These are phyloP conservation scores for Globisporangium heterothallicum DNA, from an alignment of 352 stramenopile species.

Conservation along the genomic window DNA sequence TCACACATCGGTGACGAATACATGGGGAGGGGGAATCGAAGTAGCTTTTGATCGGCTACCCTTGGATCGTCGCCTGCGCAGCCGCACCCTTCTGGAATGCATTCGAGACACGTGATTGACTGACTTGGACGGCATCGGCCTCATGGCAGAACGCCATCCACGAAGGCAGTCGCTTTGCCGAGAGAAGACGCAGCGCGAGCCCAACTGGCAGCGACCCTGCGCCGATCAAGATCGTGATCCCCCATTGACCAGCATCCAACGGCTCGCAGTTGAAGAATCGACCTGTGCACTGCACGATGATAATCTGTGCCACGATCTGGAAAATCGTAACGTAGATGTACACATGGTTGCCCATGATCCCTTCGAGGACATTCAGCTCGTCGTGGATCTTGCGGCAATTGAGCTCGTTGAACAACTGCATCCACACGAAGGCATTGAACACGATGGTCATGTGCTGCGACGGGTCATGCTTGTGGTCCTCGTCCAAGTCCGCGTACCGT, in stretches of 20 bases:
- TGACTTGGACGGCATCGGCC: slow-evolving; percentile 32
- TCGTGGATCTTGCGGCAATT: slow-evolving; percentile 83
- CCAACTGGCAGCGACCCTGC: slow-evolving; percentile 41
- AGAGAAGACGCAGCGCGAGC: slow-evolving; percentile 42
- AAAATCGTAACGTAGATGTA: slow-evolving; percentile 90
- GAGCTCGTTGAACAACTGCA: slow-evolving; percentile 92
- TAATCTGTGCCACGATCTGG: slow-evolving; percentile 89
- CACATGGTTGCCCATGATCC: slow-evolving; percentile 87
- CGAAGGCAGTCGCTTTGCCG: slow-evolving; percentile 32
- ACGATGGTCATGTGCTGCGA: slow-evolving; percentile 94
- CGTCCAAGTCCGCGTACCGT: slow-evolving; percentile 27
- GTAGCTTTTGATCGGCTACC: neutral
- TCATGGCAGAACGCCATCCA: slow-evolving; percentile 63
- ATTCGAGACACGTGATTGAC: slow-evolving; percentile 24
- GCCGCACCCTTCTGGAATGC: slow-evolving; percentile 26
- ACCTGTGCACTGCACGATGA: slow-evolving; percentile 95
- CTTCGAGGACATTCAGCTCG: slow-evolving; percentile 90
- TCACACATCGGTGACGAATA: too few relatives aligned
- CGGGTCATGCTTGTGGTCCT: slow-evolving; percentile 37
- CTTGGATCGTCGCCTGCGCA: slow-evolving; percentile 17
- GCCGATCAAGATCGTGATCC: slow-evolving; percentile 48
- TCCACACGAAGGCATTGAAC: slow-evolving; percentile 98
- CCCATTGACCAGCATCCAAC: slow-evolving; percentile 43
- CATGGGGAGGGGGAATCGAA: too few relatives aligned
- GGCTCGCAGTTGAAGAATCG: slow-evolving; percentile 58